Conservation (phyloP, 257 asterid genomes). For the Plantago ovata region DNA sequence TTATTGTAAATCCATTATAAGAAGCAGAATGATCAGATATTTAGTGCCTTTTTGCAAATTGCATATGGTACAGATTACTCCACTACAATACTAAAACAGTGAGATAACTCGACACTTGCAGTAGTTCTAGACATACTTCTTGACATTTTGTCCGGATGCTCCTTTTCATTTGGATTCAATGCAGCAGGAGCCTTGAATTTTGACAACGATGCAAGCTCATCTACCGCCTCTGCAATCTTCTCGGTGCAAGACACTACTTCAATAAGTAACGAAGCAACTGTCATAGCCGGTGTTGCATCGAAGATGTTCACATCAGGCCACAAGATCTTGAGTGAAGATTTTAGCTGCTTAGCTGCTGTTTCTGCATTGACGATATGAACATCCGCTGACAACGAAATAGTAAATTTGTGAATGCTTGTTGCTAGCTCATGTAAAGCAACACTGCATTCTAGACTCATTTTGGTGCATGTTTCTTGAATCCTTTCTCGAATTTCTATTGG, state of each 20-base stretch:
- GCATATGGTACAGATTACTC: too few species aligned
- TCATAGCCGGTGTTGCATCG: constrained; percentile 29
- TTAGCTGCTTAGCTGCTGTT: constrained; percentile 33
- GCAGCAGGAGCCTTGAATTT: constrained; percentile 41
- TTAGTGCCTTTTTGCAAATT: too few species aligned
- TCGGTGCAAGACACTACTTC: constrained; percentile 41
- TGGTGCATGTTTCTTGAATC: constrained; percentile 40
- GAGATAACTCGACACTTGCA: constrained; percentile 39
- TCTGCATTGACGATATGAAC: constrained; percentile 27
- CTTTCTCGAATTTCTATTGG: constrained; percentile 27
- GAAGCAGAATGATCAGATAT: too few species aligned
- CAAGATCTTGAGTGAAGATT: constrained; percentile 18
- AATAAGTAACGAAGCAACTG: constrained; percentile 45
- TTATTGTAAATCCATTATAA: too few species aligned
- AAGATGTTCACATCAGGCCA: constrained; percentile 36
- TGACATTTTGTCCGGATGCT: constrained; percentile 17
- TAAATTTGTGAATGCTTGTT: constrained; percentile 38
- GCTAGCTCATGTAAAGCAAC: constrained; percentile 41
- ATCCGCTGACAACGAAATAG: constrained; percentile 19
- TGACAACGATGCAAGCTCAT: constrained; percentile 41
- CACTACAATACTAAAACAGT: constrained; percentile 22
- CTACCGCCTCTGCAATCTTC: constrained; percentile 42
- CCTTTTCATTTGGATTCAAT: constrained; percentile 8
- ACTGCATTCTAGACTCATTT: constrained; percentile 44
- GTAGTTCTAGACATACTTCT: not conserved